Conservation (phyloP, 371 early-diverging fungal species). For the Mortierella sp. region DNA sequence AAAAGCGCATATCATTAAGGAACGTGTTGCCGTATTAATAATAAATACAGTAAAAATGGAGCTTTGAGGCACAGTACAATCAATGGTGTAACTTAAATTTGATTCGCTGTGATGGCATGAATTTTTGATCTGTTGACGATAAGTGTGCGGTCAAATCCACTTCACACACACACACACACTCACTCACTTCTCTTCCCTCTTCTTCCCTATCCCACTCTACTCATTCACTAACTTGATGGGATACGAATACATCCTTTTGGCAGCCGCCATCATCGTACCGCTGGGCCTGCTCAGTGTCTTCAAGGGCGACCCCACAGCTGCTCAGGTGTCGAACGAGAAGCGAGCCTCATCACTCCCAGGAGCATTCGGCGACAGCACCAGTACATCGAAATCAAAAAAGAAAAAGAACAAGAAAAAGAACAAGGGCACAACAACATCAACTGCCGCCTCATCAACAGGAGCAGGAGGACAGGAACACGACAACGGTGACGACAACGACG, state of each 20-base stretch:
- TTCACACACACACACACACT: no score
- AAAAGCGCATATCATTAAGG: no score
- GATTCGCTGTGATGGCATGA: no score
- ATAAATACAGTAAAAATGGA: no score
- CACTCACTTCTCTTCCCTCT: not conserved
- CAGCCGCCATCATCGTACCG: conserved; percentile 42
- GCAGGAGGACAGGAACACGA: not conserved
- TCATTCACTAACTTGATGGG: conserved; percentile 34
- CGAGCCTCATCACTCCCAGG: conserved; percentile 42
- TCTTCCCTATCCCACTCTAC: not conserved
- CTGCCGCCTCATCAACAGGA: no score
- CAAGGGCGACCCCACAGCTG: conserved; percentile 21
- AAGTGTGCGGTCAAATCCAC: no score
- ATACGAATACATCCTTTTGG: conserved; percentile 46
- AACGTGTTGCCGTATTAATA: no score
- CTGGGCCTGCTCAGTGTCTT: conserved; percentile 36
- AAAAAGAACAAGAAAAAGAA: conserved; percentile 52
- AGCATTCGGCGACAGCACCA: conserved; percentile 20
- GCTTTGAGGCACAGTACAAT: no score
- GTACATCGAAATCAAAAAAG: conserved; percentile 44
- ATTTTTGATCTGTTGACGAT: no score
- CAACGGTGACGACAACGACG: conserved; percentile 7
- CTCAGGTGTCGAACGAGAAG: not conserved
- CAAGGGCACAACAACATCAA: conserved; percentile 9
- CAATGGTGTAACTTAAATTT: no score